phyloP scores from a whole-genome alignment of 805 yeast species.

The Pichia kluyveri region DNA sequence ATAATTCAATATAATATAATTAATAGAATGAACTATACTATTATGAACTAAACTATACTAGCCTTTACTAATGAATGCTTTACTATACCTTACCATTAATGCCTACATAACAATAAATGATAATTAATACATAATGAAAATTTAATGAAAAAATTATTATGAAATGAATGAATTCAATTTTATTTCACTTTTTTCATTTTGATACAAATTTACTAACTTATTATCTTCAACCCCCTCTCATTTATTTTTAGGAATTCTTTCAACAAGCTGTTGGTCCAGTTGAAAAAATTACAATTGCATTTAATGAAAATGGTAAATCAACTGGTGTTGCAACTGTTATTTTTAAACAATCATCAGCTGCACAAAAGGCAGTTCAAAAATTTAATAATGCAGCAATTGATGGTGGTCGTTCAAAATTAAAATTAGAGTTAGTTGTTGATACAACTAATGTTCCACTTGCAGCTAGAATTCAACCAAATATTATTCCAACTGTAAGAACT shows the following conservation, averaged over 20 bases:
- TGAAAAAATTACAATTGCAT: constrained; percentile 57
- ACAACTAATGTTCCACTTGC: constrained; percentile 71
- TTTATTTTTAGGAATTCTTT: constrained; percentile 66
- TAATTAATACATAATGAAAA: too few species aligned
- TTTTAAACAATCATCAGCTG: constrained; percentile 61
- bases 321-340: constrained; percentile 86
- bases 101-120: too few species aligned
- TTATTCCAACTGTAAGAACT: constrained; percentile 26
- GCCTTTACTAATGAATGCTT: too few species aligned
- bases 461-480: constrained; percentile 56
- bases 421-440: constrained; percentile 74
- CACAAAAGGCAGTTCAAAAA: constrained; percentile 68
- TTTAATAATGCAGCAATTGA: constrained; percentile 94
- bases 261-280: constrained; percentile 83
- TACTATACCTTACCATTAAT: too few species aligned
- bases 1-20: too few species aligned
- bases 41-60: too few species aligned
- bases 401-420: constrained; percentile 69
- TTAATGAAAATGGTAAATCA: constrained; percentile 82
- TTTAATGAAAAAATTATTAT: too few species aligned
- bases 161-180: too few species aligned
- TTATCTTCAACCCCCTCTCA: too few species aligned
- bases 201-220: constrained; percentile 13
- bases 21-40: not conserved
- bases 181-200: too few species aligned